A percentile compares a stretch with the other conserved stretches of the same genome.
phyloP scores from a whole-genome alignment of 2,329 filamentous ascomycete genomes.

The Penicillium capsulatum region DNA sequence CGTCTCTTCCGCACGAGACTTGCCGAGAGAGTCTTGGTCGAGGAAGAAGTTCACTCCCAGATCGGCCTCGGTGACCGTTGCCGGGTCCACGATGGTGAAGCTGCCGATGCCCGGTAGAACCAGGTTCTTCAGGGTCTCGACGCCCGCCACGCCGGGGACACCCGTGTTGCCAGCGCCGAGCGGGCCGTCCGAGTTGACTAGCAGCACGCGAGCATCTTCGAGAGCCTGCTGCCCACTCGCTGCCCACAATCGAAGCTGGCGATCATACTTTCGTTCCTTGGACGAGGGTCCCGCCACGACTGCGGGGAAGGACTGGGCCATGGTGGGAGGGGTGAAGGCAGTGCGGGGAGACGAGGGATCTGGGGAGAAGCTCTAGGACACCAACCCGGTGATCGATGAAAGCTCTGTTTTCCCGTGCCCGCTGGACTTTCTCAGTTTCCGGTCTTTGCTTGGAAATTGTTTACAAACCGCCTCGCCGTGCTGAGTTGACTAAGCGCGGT shows the following conservation, averaged over 20 bases:
- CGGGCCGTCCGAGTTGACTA: slow-evolving; percentile 66
- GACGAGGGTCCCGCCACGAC: slow-evolving; percentile 49
- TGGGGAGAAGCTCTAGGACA: no score
- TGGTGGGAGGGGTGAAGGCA: slow-evolving; percentile 13
- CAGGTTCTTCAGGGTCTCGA: slow-evolving; percentile 95
- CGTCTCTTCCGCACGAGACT: slow-evolving; percentile 72
- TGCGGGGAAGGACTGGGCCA: slow-evolving; percentile 37
- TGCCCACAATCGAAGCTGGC: slow-evolving; percentile 92
- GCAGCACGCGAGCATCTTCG: slow-evolving; percentile 84
- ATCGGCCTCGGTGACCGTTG: slow-evolving; percentile 72
- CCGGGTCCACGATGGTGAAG: slow-evolving; percentile 85
- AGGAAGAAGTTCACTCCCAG: slow-evolving; percentile 97
- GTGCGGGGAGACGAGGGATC: not conserved
- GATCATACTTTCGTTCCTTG: slow-evolving; percentile 79
- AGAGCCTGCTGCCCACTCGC: slow-evolving; percentile 85
- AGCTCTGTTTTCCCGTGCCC: no score
- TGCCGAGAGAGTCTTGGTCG: slow-evolving; percentile 71
- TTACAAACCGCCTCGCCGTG: not conserved
- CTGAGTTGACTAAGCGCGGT: slow-evolving; percentile 5
- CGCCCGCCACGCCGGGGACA: slow-evolving; percentile 77
- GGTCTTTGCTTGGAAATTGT: not conserved
- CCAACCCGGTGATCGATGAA: no score
- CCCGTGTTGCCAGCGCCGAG: slow-evolving; percentile 32
- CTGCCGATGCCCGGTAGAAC: slow-evolving; percentile 86
- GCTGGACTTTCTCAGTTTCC: no score